phyloP scores from a whole-genome alignment of 2,329 filamentous ascomycete genomes.

The Cytospora schulzeri region DNA sequence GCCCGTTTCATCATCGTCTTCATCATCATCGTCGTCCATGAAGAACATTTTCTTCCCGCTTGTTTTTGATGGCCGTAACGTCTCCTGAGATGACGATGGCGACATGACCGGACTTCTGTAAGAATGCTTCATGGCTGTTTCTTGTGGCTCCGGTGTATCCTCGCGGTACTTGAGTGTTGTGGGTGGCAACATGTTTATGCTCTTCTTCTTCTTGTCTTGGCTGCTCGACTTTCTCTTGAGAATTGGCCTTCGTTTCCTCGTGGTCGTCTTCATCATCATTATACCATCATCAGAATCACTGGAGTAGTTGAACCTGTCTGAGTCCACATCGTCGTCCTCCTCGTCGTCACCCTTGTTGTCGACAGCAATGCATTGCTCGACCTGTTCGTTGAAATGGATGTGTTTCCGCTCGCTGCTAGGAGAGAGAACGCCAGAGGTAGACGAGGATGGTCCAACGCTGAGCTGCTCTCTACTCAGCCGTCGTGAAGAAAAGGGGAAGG shows the following conservation, averaged over 20 bases:
- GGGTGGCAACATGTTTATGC: slow-evolving; percentile 83
- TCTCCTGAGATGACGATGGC: slow-evolving; percentile 81
- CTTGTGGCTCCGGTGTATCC: slow-evolving; percentile 69
- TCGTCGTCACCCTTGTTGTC: slow-evolving; percentile 81
- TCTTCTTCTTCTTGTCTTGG: slow-evolving; percentile 66
- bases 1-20: slow-evolving; percentile 40
- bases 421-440: slow-evolving; percentile 70
- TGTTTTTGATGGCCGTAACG: slow-evolving; percentile 69
- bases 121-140: slow-evolving; percentile 65
- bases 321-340: slow-evolving; percentile 59
- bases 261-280: slow-evolving; percentile 77
- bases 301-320: slow-evolving; percentile 46
- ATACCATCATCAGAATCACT: slow-evolving; percentile 75
- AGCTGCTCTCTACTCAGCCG: slow-evolving; percentile 63
- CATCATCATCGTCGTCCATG: slow-evolving; percentile 61
- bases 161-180: slow-evolving; percentile 85
- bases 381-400: slow-evolving; percentile 95
- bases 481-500: slow-evolving; percentile 64
- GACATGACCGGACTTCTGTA: slow-evolving; percentile 58
- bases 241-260: slow-evolving; percentile 56
- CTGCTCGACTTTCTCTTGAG: slow-evolving; percentile 50
- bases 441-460: slow-evolving; percentile 66
- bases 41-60: slow-evolving; percentile 67
- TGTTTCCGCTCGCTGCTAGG: slow-evolving; percentile 73
- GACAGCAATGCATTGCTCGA: slow-evolving; percentile 93